Evolutionary conservation across 306 rosid genomes (phyloP).

Genomic region (Begonia masoniana): DNA sequence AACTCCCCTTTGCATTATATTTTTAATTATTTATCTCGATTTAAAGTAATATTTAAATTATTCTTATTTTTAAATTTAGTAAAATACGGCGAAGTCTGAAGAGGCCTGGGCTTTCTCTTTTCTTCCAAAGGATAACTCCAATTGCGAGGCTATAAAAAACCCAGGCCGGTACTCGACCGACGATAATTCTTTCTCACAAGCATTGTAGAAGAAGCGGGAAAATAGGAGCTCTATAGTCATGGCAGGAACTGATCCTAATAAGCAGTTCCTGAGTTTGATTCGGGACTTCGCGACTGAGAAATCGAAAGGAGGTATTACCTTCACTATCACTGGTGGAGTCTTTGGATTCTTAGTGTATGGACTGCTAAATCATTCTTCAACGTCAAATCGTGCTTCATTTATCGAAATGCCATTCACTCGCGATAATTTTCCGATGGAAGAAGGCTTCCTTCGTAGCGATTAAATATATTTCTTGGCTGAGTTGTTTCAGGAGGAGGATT

Average conservation of each 20-base stretch:
- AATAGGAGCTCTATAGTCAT: slow-evolving; percentile 10
- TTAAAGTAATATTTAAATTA: too few species aligned
- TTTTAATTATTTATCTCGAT: too few species aligned
- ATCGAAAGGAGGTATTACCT: slow-evolving; percentile 60
- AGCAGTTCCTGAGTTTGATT: slow-evolving; percentile 42
- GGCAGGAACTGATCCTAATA: slow-evolving; percentile 67
- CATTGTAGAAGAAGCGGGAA: slow-evolving; percentile 8
- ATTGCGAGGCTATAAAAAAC: too few species aligned
- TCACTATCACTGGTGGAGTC: background rate
- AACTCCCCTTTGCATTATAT: too few species aligned
- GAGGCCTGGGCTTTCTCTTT: too few species aligned
- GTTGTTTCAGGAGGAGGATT: background rate
- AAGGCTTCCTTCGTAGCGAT: background rate
- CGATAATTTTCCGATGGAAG: too few species aligned
- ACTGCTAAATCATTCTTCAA: background rate
- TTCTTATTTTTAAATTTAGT: too few species aligned
- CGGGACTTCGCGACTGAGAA: slow-evolving; percentile 70
- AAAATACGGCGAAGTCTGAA: too few species aligned
- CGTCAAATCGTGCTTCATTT: background rate
- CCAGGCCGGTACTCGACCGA: too few species aligned
- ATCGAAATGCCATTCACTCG: background rate
- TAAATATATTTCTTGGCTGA: background rate
- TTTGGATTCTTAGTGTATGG: slow-evolving; percentile 14
- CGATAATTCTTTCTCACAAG: background rate
- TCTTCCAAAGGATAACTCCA: too few species aligned